Evolutionary conservation across 1,139 yeast species (phyloP), one percentile per base, ranked within the genome.

Genomic region (Blastobotrys persicus): DNA sequence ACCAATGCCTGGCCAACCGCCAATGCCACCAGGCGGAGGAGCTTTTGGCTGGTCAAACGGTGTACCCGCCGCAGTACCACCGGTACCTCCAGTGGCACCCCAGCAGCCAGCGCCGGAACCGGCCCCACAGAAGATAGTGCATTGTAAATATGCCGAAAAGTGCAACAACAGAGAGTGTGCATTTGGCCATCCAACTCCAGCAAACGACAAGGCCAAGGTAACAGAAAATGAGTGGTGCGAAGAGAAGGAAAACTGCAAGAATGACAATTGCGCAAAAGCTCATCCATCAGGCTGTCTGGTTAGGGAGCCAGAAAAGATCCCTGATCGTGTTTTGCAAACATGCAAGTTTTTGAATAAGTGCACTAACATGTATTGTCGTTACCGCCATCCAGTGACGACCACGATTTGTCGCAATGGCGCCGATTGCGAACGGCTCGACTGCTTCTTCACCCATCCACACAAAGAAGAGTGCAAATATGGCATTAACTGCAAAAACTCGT

Each of bases 171-270:
- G 82, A 53, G 69, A 78, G 55, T 88, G 96, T 71, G 88, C 89
- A 20, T 88, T 83, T 71, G 96, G 91, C 26, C 96, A 88, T 63
- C 96, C 96, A 44, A 87, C 96, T 1, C 94, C 95, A 1, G 86
- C 88, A 13, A 87, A 85, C 66, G 79, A 77, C 52, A 80, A 78
- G 52, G 88, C 89, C 19, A 80, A 81, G 59, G 88, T 88, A 34
- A 72, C 78, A 19, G 76, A 77, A 17, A 71, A 81, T 50, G 83
- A 81, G 56, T 87, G 95, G 95, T 88, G 96, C 71, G 72, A 82
- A 23, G 80, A 74, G 44, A 88, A 87, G 54, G 77, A 83, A 56
- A 68, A 70, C 28, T 88, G 96, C 71, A 61, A 69, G 40, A 80
- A 88, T 64, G 64, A 75, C 1, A 60, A 62, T 16, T 88, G 96